Evolutionary conservation across 108 stramenopile species (phyloP), one percentile per base, ranked within the genome.

Genomic region (Cylindrotheca fusiformis): DNA sequence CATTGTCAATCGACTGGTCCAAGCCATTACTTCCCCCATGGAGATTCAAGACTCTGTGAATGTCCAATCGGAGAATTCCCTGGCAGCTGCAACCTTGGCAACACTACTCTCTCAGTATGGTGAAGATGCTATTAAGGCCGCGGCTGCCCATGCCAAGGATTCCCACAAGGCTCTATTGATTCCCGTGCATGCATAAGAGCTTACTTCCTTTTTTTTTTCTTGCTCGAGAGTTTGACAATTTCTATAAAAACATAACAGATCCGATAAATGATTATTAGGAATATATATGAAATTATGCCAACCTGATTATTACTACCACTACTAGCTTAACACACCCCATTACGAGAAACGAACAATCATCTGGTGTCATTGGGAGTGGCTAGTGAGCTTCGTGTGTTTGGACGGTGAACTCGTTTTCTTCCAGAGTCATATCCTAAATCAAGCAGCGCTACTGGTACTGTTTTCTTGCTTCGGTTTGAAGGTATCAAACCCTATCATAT

Each of bases 71-170:
- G 70, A 63, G 17, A 50, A 86, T 47, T 85, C 84, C 20, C 44
- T 88, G 46, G 91, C 91, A 29, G 85, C 87, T 46, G 91, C 91
- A 24, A 92, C 87, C 0, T 69, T 92, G 58, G 85, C 83, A 0
- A 86, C 91, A 17, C 63, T 92, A 18, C 48, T 92, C 18, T 64
- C 82, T 1, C 83, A 85, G 49, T 87, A 86, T 56, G 83, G 83
- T 14, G 46, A 54, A 26, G 55, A 56, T 28, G 20, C 66, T 6
- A 58, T 50, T 31, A 45, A 55, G 6, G 56, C 48, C 27, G 56
- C 56, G 22, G 30, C 57, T 52, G 63, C 63, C 4, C 54, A 55
- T 18, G 21, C 25, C 0, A 67, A 67, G 44, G 28, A 68, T 10
- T 50, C 56, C 58, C 21, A 29, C 48, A 65, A 63, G 46, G 45